phyloP scores from a whole-genome alignment of 495 filamentous ascomycete genomes.

The Trichodelitschia bisporula region DNA sequence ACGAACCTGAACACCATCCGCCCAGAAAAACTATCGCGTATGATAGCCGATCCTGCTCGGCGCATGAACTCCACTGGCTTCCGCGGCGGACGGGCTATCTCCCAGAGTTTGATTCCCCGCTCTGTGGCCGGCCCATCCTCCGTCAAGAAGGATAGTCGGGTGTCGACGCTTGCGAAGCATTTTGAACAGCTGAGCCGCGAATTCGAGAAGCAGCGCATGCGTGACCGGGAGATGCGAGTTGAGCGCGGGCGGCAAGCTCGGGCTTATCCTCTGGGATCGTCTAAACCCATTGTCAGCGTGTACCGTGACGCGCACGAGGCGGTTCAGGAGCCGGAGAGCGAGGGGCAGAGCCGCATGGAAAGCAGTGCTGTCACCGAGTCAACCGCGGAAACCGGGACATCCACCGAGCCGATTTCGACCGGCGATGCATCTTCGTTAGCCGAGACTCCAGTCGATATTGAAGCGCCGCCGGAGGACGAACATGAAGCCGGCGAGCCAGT shows the following conservation, averaged over 20 bases:
- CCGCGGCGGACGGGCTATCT: too few relatives aligned
- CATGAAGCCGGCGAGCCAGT: conserved; percentile 21
- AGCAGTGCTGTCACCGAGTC: conserved; percentile 3
- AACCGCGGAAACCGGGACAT: conserved; percentile 13
- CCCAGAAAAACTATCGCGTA: too few relatives aligned
- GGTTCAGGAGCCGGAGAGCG: conserved; percentile 62
- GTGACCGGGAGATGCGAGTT: conserved; percentile 57
- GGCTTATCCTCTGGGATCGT: conserved; percentile 73
- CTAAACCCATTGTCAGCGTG: conserved; percentile 85
- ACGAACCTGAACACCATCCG: too few relatives aligned
- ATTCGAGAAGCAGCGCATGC: conserved; percentile 82
- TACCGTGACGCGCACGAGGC: conserved; percentile 84
- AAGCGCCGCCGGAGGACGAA: conserved; percentile 4
- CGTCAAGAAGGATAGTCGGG: conserved; percentile 45
- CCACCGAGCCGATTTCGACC: conserved; percentile 5
- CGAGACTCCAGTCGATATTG: background rate
- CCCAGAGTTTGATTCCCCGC: conserved; percentile 66
- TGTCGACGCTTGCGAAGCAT: conserved; percentile 74
- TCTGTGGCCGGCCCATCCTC: conserved; percentile 40
- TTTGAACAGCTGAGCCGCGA: conserved; percentile 92
- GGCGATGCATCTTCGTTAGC: conserved; percentile 2
- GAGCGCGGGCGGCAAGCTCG: conserved; percentile 59
- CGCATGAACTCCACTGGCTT: too few relatives aligned
- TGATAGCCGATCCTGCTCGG: too few relatives aligned
- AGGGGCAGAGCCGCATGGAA: conserved; percentile 20